Evolutionary conservation across 2,329 filamentous ascomycete species (phyloP).

Genomic region (Calonectria multiphialidica): DNA sequence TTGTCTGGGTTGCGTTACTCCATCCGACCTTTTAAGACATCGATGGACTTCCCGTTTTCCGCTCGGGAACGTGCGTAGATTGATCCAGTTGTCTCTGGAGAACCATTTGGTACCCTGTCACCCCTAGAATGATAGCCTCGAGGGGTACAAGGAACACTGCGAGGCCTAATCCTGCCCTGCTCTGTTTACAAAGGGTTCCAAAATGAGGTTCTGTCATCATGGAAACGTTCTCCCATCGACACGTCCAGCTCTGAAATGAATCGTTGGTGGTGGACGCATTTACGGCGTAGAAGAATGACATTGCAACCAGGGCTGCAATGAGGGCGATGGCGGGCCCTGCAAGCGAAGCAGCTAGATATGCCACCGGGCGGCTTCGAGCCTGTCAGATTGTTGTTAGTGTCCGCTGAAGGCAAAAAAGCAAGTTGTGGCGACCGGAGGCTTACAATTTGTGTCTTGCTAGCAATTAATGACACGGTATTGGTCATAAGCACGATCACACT

Average conservation of each 20-base stretch:
- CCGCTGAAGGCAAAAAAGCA: slow-evolving; percentile 18
- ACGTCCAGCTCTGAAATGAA: slow-evolving; percentile 72
- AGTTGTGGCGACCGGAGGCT: slow-evolving; percentile 43
- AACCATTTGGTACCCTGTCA: slow-evolving; percentile 59
- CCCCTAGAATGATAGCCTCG: slow-evolving; percentile 61
- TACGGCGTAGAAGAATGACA: slow-evolving; percentile 69
- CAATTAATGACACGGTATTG: slow-evolving; percentile 61
- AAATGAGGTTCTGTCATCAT: slow-evolving; percentile 68
- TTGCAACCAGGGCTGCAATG: slow-evolving; percentile 61
- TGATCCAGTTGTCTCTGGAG: slow-evolving; percentile 55
- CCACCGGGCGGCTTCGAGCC: slow-evolving; percentile 34
- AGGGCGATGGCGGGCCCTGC: slow-evolving; percentile 46
- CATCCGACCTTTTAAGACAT: slow-evolving; percentile 32
- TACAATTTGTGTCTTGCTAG: slow-evolving; percentile 63
- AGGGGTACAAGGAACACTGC: slow-evolving; percentile 69
- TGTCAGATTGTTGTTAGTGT: slow-evolving; percentile 32
- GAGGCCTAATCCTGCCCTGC: slow-evolving; percentile 65
- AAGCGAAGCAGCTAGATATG: slow-evolving; percentile 39
- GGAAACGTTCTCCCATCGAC: slow-evolving; percentile 67
- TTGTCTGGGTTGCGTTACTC: slow-evolving; percentile 12
- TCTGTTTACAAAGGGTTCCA: slow-evolving; percentile 67
- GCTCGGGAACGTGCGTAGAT: slow-evolving; percentile 40
- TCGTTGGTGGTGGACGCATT: slow-evolving; percentile 65
- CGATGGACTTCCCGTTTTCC: slow-evolving; percentile 50
- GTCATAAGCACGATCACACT: slow-evolving; percentile 62